Base-by-base conservation (phyloP, 106 monocot genomes). In the Dendrobium chrysotoxum region DNA sequence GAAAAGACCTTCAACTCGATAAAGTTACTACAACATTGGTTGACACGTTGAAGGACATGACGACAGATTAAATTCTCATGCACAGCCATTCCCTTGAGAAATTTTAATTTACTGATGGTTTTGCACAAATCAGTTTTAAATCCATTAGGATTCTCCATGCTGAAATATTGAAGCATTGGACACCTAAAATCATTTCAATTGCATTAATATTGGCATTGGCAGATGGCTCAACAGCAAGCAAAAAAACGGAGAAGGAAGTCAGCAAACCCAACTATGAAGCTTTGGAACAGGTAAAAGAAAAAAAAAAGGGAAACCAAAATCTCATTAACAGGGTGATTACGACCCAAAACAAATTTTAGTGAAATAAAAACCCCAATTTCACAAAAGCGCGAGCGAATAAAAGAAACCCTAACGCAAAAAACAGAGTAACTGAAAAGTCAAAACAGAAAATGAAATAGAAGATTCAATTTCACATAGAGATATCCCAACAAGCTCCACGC, bases 1-100 rank as follows among this genome's bases (percentile, higher is more conserved):
- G 83, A 71, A 81, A 86, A 89, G 17, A 93, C 38, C n/a, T 81
- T 86, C 21, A 93, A 67, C 46, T 89, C 86, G 0, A 72, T 46
- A 44, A 91, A 77, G 79, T 72, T 4, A 13, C 3, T 13, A 78
- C 87, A 89, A 55, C 81, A 83, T 2, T 66, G 28, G 5, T 46
- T 44, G 45, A 91, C 76, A 76, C 82, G 81, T 20, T 64, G 53
- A 23, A 93, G 85, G 25, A 89, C 77, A 17, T 83, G 38, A 5
- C 77, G 50, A 21, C 53, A 81, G 20, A 93, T 79, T 18, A 89
- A 67, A 75, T 28, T 71, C 71, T 85, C 86, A 77, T 86, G 31
- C 4, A 93, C 77, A 47, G 87, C 86, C 87, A 89, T 87, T 81
- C 93, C 93, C 40, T 76, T 83, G 11, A 93, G 91, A 47, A 28